Evolutionary conservation across 2,329 filamentous ascomycete genomes (phyloP), one percentile per base, ranked within the genome.

Genomic region (Colletotrichum salicis): DNA sequence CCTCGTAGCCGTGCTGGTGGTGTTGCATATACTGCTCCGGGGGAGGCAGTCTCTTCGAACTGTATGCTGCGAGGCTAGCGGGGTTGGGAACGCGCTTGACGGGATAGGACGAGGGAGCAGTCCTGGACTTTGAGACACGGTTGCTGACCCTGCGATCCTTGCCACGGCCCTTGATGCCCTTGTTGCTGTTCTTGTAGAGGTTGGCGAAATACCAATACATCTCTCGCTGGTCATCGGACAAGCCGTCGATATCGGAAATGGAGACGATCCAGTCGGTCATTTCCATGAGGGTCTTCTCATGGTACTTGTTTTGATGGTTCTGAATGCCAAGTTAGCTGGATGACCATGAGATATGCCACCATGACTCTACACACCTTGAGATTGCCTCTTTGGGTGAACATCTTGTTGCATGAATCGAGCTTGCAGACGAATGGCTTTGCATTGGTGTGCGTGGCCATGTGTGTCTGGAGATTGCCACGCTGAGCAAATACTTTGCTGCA

Each of bases 131-230:
- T 74, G 76, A 57, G 72, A 72, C 68, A 66, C 76, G 60, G 70
- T 56, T 75, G 57, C 79, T 80, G 65, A 95, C 92, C 70, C 90
- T 91, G 68, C 94, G 88, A 76, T 95, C 93, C 79, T 96, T 96
- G 55, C 96, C 96, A 57, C 96, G 91, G 12, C 96, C 96, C 83
- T 98, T 98, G 86, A 98, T 98, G 1, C 96, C 96, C 82, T 97
- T 97, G 88, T 98, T 98, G 83, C 93, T 95, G 83, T 98, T 97
- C 86, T 97, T 97, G 87, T 97, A 98, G n/a, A 97, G 86, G 0
- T 88, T 88, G 4, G 91, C 89, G 79, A 98, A 96, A 83, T 97
- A 97, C 76, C 93, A 89, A 85, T 93, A 94, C 62, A 98, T 86
- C 71, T 94, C 92, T 73, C 89, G 91, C 77, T 98, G 94, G 5